Evolutionary conservation across 2,329 filamentous ascomycete genomes (phyloP), one percentile per base, ranked within the genome.

Genomic region (Cryphonectria naterciae): DNA sequence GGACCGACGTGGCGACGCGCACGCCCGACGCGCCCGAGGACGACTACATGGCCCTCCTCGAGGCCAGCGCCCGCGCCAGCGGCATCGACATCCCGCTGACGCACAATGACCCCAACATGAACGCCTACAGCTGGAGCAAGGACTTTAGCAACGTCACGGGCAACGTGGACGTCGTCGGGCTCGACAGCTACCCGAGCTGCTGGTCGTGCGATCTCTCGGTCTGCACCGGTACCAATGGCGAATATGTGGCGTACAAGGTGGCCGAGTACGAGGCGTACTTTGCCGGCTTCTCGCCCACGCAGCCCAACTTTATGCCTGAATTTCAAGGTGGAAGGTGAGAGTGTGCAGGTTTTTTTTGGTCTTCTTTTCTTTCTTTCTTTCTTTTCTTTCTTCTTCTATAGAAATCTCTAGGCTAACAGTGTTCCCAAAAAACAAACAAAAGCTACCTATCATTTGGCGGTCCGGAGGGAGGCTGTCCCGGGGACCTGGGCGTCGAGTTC

Each of bases 181-280:
- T 87, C 2, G 87, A 89, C 75, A 85, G 82, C 71, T 87, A 87
- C 68, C 85, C 83, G 1, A 84, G 82, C 0, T 91, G 89, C 80
- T 91, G 88, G 88, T 89, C 86, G 68, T 91, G 89, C 76, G 88
- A 91, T 69, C 78, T 90, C 11, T 85, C 83, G 41, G 87, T 89
- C 70, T 91, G 89, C 75, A 87, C 85, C 1, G 84, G 86, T 1
- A 88, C 86, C 0, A 90, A 91, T 73, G 88, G 87, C 28, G 78
- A 86, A 73, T 88, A 88, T 58, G 84, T 88, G 1, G 83, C 88
- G 2, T 90, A 88, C 68, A 70, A 74, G 72, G 73, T 76, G 2
- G 73, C 74, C 22, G 68, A 73, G 25, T 73, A 71, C 7, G 46
- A 58, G 13, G 77, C 75, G 73, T 76, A 81, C 73, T 77, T 80